Conservation (phyloP, 2,329 filamentous ascomycete genomes). For the Paecilomyces fulvus region DNA sequence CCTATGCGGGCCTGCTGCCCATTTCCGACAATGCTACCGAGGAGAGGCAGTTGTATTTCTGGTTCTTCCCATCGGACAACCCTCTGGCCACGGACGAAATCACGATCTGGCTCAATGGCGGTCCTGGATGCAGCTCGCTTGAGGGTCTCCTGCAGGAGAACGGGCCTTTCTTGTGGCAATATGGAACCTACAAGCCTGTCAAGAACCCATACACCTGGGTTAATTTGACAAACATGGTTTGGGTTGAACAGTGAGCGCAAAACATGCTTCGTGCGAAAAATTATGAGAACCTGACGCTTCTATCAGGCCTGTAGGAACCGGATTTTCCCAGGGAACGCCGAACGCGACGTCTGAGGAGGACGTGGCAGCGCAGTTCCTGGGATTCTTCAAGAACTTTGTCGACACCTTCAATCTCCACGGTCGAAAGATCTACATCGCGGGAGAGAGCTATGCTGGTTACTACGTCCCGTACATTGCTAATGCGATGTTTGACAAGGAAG, state of each 20-base stretch:
- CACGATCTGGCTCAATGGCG: constrained; percentile 44
- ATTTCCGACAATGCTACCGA: constrained; percentile 40
- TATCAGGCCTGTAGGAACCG: constrained; percentile 48
- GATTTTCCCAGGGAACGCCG: constrained; percentile 58
- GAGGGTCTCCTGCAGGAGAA: constrained; percentile 68
- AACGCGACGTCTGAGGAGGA: constrained; percentile 61
- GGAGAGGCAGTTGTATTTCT: constrained; percentile 40
- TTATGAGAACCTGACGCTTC: background rate
- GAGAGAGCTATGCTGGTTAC: constrained; percentile 63
- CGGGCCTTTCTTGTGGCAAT: constrained; percentile 63
- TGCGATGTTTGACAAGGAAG: constrained; percentile 61
- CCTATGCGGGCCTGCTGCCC: constrained; percentile 44
- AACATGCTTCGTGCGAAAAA: constrained; percentile 6
- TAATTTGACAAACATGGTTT: constrained; percentile 68
- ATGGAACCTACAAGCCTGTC: constrained; percentile 58
- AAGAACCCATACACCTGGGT: constrained; percentile 66
- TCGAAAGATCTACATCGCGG: constrained; percentile 65
- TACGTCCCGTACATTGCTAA: constrained; percentile 67
- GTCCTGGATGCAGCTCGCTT: constrained; percentile 50
- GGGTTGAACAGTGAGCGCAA: constrained; percentile 52
- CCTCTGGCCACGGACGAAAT: constrained; percentile 35
- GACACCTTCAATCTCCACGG: constrained; percentile 59
- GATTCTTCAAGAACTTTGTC: constrained; percentile 73
- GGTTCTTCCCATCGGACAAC: constrained; percentile 40
- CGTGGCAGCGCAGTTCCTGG: constrained; percentile 60